Evolutionary conservation across 2,329 filamentous ascomycete species (phyloP), one percentile per base, ranked within the genome.

Genomic region (Beauveria rudraprayagi): DNA sequence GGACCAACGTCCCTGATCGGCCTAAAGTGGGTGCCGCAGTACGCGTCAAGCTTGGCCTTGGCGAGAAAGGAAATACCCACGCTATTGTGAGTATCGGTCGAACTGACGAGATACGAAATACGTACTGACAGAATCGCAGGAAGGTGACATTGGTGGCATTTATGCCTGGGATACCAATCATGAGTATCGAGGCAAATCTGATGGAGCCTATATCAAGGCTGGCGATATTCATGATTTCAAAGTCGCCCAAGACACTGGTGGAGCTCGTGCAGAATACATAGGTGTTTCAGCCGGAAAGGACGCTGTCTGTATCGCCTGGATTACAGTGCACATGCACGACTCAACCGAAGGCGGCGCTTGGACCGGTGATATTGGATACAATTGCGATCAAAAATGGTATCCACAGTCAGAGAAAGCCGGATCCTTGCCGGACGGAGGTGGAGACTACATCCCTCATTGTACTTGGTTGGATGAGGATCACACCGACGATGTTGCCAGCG

Each of bases 381-480:
- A 62, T 7, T 62, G 56, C 48, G 61, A 56, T 10, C 61, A 59
- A 30, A 11, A 50, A 7, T 61, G 61, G 61, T 61, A 26, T 26
- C 24, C 24, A 26, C 24, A 26, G 24, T 26, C 24, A 26, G 24
- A 63, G 57, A 56, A n/a, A 30, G 61, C 61, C 17, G 61, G 61
- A 9, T 47, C 26, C 8, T 34, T 48, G 34, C 53, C 26, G 34
- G 37, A 62, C 7, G 34, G 34, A 17, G 52, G 52, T 3, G 34
- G 14, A 9, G 44, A 50, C 8, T 61, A 61, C 17, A 56, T 63
- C 19, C 61, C 61, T 26, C 26, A 26, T 26, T 26, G 61, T 52
- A 63, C 56, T 2, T 63, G 57, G 61, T 40, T 63, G 10, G 61
- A 60, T 26, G 52, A 55, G 40, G 61, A 63, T 30, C 61, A 61